Conservation (phyloP, 2,329 filamentous ascomycete genomes). For the Ascosphaera pollenicola region DNA sequence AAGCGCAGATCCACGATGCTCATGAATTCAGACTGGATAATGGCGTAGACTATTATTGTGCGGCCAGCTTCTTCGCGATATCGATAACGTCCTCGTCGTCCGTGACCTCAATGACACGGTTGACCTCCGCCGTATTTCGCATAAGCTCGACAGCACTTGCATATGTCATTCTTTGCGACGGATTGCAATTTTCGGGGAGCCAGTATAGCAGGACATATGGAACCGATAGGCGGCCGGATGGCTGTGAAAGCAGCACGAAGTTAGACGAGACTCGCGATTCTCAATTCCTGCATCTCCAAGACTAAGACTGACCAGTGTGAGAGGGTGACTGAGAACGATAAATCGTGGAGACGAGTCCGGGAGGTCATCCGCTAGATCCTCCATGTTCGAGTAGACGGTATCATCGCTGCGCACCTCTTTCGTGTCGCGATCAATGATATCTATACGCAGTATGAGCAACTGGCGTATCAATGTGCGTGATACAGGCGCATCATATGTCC, state of each 20-base stretch:
- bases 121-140: conserved; percentile 81
- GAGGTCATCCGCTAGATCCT: conserved; percentile 66
- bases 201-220: conserved; percentile 94
- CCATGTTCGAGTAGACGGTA: conserved; percentile 59
- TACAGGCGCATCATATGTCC: conserved; percentile 1
- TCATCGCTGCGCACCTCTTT: conserved; percentile 75
- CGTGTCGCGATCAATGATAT: conserved; percentile 73
- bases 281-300: too few species aligned
- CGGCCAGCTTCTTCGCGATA: conserved; percentile 45
- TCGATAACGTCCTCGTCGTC: conserved; percentile 59
- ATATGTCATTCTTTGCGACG: conserved; percentile 75
- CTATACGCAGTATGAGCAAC: conserved; percentile 29
- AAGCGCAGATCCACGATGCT: too few species aligned
- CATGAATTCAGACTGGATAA: too few species aligned
- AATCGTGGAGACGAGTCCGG: conserved; percentile 84
- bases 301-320: conserved; percentile 44
- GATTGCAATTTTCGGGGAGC: conserved; percentile 77
- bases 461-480: not conserved
- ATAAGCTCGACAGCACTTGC: conserved; percentile 91
- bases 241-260: conserved; percentile 24
- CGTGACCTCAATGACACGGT: conserved; percentile 65
- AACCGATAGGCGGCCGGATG: conserved; percentile 63
- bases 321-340: conserved; percentile 71
- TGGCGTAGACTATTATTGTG: conserved; percentile 19
- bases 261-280: too few species aligned